Evolutionary conservation across 805 yeast species (phyloP).

Genomic region (Wickerhamiella brachini): DNA sequence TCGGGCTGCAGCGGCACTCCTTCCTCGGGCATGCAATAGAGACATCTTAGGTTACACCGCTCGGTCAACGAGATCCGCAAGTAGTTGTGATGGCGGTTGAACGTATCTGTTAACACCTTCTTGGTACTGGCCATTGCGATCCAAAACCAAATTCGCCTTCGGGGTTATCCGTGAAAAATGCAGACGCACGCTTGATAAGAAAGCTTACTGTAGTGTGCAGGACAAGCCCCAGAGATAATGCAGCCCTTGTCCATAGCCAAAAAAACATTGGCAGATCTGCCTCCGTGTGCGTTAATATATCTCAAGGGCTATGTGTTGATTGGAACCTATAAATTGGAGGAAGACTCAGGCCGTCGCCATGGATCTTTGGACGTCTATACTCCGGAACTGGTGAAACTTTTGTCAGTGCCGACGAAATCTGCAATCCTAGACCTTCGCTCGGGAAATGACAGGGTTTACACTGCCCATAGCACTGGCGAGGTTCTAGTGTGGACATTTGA

Average conservation of each 20-base stretch:
- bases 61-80: constrained; percentile 39
- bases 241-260: background rate
- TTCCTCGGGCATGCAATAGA: constrained; percentile 45
- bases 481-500: constrained; percentile 46
- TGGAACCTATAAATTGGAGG: constrained; percentile 72
- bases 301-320: constrained; percentile 42
- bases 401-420: constrained; percentile 18
- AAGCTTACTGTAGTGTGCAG: background rate
- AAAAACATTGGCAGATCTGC: constrained; percentile 36
- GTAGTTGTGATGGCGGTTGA: constrained; percentile 35
- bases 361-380: constrained; percentile 45
- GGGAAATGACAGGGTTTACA: constrained; percentile 23
- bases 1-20: constrained; percentile 37
- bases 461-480: constrained; percentile 76
- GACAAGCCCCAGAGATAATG: constrained; percentile 2
- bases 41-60: constrained; percentile 32
- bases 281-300: constrained; percentile 72
- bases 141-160: background rate
- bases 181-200: background rate
- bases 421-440: constrained; percentile 68
- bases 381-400: constrained; percentile 8
- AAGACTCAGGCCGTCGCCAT: constrained; percentile 40
- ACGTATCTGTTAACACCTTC: constrained; percentile 28
- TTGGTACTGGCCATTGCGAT: background rate
- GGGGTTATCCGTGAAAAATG: background rate